These are phyloP conservation scores for Neurospora intermedia DNA, from an alignment of 495 filamentous ascomycete genomes.

Conservation along the genomic window DNA sequence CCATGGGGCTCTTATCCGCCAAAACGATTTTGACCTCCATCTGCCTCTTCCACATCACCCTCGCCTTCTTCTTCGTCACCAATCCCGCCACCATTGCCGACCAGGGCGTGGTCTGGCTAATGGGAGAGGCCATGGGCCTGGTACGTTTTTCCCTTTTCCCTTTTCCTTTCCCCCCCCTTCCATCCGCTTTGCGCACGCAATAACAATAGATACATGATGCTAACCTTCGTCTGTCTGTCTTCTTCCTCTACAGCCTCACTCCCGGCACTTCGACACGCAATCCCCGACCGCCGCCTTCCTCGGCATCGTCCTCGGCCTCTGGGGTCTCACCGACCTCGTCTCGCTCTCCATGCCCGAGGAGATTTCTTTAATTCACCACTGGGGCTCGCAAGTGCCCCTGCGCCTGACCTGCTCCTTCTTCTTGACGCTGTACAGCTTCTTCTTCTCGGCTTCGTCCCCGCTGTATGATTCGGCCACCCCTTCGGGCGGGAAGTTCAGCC, in stretches of 20 bases:
- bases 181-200: no score
- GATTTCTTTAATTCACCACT: slow-evolving; percentile 47
- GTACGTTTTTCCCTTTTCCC: slow-evolving; percentile 32
- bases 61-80: slow-evolving; percentile 72
- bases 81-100: slow-evolving; percentile 59
- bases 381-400: slow-evolving; percentile 51
- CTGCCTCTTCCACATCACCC: slow-evolving; percentile 69
- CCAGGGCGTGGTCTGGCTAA: slow-evolving; percentile 69
- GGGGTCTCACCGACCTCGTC: slow-evolving; percentile 63
- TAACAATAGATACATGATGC: not conserved
- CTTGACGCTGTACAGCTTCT: slow-evolving; percentile 59
- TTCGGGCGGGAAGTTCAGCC: slow-evolving; percentile 6
- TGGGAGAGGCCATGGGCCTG: slow-evolving; percentile 73
- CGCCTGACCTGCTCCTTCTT: slow-evolving; percentile 55
- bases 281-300: slow-evolving; percentile 61
- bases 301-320: slow-evolving; percentile 52
- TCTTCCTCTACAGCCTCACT: slow-evolving; percentile 23
- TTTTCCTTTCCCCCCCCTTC: not conserved
- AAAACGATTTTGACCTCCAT: slow-evolving; percentile 67
- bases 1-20: slow-evolving; percentile 70
- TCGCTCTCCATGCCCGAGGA: slow-evolving; percentile 64
- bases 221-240: not conserved
- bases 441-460: slow-evolving; percentile 34
- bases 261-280: slow-evolving; percentile 49
- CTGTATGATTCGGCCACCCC: slow-evolving; percentile 12